phyloP scores from a whole-genome alignment of 352 stramenopile genomes.

The Pythium volutum region DNA sequence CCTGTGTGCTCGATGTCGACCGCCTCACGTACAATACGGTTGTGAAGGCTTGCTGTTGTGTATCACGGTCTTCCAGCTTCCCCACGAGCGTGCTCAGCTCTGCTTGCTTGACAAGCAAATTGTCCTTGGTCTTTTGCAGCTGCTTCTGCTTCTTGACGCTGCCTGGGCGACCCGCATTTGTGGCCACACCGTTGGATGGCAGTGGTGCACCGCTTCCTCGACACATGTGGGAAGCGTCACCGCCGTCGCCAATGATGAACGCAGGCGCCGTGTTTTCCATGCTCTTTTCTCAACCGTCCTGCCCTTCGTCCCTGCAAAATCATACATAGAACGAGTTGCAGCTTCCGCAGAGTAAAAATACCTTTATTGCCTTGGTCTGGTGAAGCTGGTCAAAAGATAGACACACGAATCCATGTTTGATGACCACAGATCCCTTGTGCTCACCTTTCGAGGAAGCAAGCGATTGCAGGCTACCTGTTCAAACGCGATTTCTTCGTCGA shows the following conservation, averaged over 20 bases:
- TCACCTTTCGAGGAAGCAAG: neutral
- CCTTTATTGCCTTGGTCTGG: slow-evolving; percentile 10
- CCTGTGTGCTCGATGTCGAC: neutral
- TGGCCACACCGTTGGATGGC: neutral
- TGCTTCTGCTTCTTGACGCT: slow-evolving; percentile 29
- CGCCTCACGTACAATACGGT: slow-evolving; percentile 36
- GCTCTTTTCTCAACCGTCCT: neutral
- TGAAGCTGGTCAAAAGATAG: neutral
- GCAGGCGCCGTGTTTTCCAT: slow-evolving; percentile 20
- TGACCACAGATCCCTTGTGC: neutral
- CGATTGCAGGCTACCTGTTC: neutral
- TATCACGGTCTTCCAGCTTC: slow-evolving; percentile 64
- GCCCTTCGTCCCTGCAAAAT: neutral
- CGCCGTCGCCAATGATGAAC: neutral
- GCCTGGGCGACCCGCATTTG: neutral
- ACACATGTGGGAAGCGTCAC: neutral
- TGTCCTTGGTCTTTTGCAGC: slow-evolving; percentile 43
- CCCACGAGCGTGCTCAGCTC: slow-evolving; percentile 48
- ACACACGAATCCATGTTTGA: too few species aligned
- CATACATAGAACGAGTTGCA: neutral
- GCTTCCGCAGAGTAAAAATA: slow-evolving; percentile 15
- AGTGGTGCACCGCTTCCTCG: neutral
- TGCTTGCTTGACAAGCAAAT: slow-evolving; percentile 29
- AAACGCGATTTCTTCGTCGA: neutral
- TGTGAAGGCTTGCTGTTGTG: slow-evolving; percentile 56